Evolutionary conservation across 768 basidiomycete genomes (phyloP).

Genomic region (Russula dissimulans): DNA sequence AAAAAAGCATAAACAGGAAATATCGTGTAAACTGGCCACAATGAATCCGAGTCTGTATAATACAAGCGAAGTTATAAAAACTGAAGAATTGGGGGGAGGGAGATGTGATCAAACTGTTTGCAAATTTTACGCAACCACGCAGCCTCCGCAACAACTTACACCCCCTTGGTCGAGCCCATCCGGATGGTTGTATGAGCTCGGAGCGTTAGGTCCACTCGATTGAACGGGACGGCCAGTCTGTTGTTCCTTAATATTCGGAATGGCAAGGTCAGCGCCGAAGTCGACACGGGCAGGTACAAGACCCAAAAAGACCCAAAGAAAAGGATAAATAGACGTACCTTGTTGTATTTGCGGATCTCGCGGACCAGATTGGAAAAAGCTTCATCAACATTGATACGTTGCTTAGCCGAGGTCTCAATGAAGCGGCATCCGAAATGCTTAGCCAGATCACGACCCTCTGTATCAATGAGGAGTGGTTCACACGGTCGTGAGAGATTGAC

Average conservation of each 20-base stretch:
- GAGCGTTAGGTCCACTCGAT: conserved; percentile 33
- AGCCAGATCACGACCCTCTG: conserved; percentile 96
- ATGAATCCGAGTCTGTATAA: conserved; percentile 10
- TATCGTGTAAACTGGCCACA: conserved; percentile 3
- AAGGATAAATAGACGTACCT: conserved; percentile 37
- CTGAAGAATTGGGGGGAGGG: not conserved
- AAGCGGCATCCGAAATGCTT: conserved; percentile 92
- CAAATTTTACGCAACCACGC: conserved; percentile 43
- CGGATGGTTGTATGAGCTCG: conserved; percentile 40
- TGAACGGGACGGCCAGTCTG: conserved; percentile 65
- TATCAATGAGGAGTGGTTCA: not conserved
- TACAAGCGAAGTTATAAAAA: conserved; percentile 7
- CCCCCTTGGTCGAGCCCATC: conserved; percentile 46
- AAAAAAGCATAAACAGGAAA: not conserved
- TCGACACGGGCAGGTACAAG: not conserved
- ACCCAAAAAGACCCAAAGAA: not conserved
- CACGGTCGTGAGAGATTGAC: not conserved
- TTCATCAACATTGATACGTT: conserved; percentile 94
- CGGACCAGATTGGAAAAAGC: conserved; percentile 90
- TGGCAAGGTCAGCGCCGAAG: not conserved
- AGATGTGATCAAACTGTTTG: conserved; percentile 10
- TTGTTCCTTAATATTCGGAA: conserved; percentile 44
- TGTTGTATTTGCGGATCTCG: conserved; percentile 90
- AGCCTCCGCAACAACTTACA: conserved; percentile 57
- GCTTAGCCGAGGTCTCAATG: conserved; percentile 94